phyloP scores from a whole-genome alignment of 805 yeast genomes.

The Ogataea siamensis region DNA sequence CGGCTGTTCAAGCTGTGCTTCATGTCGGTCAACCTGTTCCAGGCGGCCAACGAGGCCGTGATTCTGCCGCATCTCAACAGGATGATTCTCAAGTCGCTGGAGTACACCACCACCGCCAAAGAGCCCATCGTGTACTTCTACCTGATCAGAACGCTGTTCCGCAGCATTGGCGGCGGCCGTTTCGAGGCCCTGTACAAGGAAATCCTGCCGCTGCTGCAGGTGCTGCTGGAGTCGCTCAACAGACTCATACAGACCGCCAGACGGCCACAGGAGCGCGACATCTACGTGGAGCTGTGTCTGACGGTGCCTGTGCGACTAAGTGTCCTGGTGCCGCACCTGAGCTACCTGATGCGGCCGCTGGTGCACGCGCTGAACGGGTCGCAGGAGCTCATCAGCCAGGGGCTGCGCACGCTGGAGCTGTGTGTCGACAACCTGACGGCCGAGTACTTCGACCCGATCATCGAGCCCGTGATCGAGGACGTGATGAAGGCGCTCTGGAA shows the following conservation, averaged over 20 bases:
- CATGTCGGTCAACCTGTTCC: constrained; percentile 93
- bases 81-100: constrained; percentile 75
- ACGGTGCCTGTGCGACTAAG: constrained; percentile 95
- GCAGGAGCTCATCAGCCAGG: constrained; percentile 91
- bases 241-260: constrained; percentile 79
- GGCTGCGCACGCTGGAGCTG: constrained; percentile 87
- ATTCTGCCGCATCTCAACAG: constrained; percentile 84
- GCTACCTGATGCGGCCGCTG: constrained; percentile 84
- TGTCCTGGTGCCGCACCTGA: constrained; percentile 89
- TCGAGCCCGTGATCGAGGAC: constrained; percentile 93
- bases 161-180: constrained; percentile 96
- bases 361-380: constrained; percentile 88
- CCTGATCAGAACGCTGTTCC: constrained; percentile 80
- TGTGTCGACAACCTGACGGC: constrained; percentile 97
- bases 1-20: constrained; percentile 88
- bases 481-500: constrained; percentile 92
- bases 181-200: constrained; percentile 91
- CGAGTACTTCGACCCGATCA: constrained; percentile 93
- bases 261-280: constrained; percentile 85
- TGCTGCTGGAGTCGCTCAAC: constrained; percentile 79
- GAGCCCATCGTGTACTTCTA: constrained; percentile 91
- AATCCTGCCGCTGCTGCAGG: constrained; percentile 87
- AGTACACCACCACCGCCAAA: constrained; percentile 76
- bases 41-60: constrained; percentile 81
- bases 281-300: constrained; percentile 90